phyloP scores from a whole-genome alignment of 352 stramenopile genomes.

The Phytopythium boreale region DNA sequence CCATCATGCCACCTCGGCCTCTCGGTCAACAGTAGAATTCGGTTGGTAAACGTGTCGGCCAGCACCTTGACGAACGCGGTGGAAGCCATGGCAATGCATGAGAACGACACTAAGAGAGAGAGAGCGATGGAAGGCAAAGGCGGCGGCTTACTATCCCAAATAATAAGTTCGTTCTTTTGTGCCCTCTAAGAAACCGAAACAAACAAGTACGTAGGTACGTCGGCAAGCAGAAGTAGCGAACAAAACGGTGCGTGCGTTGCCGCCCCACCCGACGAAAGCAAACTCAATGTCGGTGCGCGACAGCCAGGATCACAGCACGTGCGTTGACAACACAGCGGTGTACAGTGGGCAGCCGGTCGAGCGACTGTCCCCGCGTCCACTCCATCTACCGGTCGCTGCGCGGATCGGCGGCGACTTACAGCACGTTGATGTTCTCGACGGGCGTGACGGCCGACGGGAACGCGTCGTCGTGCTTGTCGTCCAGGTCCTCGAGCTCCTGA shows the following conservation, averaged over 20 bases:
- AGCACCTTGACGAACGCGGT: no score
- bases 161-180: constrained; percentile 6
- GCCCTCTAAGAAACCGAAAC: constrained; percentile 1
- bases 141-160: neutral
- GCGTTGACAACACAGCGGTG: no score
- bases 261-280: neutral
- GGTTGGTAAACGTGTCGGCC: no score
- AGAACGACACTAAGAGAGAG: neutral
- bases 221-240: constrained; percentile 1
- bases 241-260: neutral
- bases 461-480: constrained; percentile 46
- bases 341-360: neutral
- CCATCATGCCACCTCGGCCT: neutral
- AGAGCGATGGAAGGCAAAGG: constrained; percentile 1
- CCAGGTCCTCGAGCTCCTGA: constrained; percentile 43
- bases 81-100: neutral
- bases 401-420: constrained; percentile 25
- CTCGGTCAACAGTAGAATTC: no score
- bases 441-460: constrained; percentile 45
- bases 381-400: neutral
- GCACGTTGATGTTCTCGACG: constrained; percentile 41
- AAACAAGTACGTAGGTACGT: neutral
- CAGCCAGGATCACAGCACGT: no score
- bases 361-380: neutral
- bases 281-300: neutral